Conservation (phyloP, 768 basidiomycete genomes). For the Saitozyma podzolica region DNA sequence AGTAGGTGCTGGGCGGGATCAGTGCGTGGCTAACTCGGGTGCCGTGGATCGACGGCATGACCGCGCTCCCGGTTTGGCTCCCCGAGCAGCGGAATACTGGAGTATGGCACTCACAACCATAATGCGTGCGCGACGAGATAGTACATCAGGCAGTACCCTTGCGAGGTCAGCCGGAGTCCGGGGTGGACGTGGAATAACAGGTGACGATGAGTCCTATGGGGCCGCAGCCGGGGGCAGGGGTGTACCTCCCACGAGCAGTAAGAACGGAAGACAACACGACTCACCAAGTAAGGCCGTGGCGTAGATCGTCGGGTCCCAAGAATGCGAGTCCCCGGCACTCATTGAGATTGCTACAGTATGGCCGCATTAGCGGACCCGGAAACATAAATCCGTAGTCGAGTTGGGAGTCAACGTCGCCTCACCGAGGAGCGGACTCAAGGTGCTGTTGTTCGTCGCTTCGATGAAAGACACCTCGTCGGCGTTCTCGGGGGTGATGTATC, state of each 20-base stretch:
- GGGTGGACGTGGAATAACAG: neutral
- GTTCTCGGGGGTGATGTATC: slow-evolving; percentile 33
- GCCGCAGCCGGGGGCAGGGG: too few relatives aligned
- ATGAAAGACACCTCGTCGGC: slow-evolving; percentile 12
- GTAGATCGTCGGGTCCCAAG: slow-evolving; percentile 36
- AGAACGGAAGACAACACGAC: neutral
- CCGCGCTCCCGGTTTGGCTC: neutral
- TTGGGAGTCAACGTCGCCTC: neutral
- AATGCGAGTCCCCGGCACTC: slow-evolving; percentile 21
- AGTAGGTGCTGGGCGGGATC: slow-evolving; percentile 2
- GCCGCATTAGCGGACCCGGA: neutral
- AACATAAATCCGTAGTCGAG: neutral
- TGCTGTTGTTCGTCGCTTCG: slow-evolving; percentile 10
- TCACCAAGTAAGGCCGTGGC: slow-evolving; percentile 28
- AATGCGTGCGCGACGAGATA: too few relatives aligned
- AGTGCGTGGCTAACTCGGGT: too few relatives aligned
- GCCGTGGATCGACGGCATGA: too few relatives aligned
- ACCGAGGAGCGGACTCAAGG: slow-evolving; percentile 24
- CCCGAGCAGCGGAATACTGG: neutral
- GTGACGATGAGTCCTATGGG: too few relatives aligned
- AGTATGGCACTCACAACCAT: too few relatives aligned
- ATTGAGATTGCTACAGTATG: slow-evolving; percentile 25
- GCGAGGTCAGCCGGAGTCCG: too few relatives aligned
- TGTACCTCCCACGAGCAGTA: too few relatives aligned
- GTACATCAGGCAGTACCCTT: too few relatives aligned